Conservation (phyloP, 106 monocot species). For the Dactylorhiza incarnata region DNA sequence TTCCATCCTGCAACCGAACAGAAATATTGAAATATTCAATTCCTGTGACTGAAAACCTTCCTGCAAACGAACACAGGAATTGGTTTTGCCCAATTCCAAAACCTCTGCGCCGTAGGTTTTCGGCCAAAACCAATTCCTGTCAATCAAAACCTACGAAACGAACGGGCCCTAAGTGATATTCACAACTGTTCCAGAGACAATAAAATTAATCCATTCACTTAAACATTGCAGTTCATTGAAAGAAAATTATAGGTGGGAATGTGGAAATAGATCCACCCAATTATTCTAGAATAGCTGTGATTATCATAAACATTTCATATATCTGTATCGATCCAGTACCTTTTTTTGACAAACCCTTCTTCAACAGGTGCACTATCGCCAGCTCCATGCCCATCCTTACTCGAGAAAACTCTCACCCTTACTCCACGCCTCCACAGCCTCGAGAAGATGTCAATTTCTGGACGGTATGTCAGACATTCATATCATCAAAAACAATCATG, state of each 20-base stretch:
- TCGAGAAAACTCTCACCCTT: background rate
- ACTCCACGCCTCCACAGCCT: conserved; percentile 5
- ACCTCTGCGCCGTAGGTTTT: no score
- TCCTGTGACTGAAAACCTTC: no score
- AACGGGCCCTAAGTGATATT: no score
- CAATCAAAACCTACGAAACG: no score
- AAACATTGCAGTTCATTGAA: background rate
- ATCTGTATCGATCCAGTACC: conserved; percentile 14
- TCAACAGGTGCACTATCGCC: conserved; percentile 11
- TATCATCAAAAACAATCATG: background rate
- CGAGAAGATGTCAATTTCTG: conserved; percentile 4
- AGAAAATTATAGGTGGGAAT: background rate
- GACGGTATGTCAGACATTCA: background rate
- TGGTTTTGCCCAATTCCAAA: no score
- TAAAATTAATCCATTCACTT: background rate
- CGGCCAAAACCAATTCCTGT: no score
- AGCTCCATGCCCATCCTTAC: conserved; percentile 10
- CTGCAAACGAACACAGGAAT: no score
- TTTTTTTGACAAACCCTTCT: conserved; percentile 29
- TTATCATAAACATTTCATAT: background rate
- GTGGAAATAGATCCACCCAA: background rate
- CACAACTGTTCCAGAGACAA: background rate
- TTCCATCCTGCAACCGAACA: no score
- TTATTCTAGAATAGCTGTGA: background rate
- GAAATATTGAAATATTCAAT: no score